Percentiles rank a stretch among this genome's conserved stretches.
These are phyloP conservation scores for Berkeleyomyces basicola DNA, from an alignment of 2,329 filamentous ascomycete genomes.

Conservation along the genomic window DNA sequence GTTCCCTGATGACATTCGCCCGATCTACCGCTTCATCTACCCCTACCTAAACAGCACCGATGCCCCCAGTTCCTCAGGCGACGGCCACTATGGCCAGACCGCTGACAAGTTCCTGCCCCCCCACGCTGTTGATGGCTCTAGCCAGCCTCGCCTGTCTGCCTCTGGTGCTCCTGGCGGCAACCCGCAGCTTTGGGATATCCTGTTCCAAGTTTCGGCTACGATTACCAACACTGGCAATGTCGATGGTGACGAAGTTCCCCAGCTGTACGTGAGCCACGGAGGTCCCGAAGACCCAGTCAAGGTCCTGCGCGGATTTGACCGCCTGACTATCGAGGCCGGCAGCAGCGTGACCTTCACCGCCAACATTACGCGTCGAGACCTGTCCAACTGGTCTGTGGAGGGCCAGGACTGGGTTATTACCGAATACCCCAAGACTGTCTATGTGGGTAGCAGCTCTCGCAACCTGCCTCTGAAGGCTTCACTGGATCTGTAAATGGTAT, in stretches of 20 bases:
- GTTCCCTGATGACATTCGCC: slow-evolving; percentile 43
- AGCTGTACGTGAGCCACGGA: slow-evolving; percentile 68
- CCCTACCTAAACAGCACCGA: slow-evolving; percentile 55
- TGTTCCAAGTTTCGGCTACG: slow-evolving; percentile 50
- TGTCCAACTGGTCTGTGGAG: slow-evolving; percentile 71
- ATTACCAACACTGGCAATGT: slow-evolving; percentile 55
- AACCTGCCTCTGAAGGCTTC: slow-evolving; percentile 31
- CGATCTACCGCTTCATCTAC: slow-evolving; percentile 45
- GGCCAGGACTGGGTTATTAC: slow-evolving; percentile 72
- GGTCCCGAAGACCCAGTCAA: slow-evolving; percentile 52
- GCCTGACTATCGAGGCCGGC: slow-evolving; percentile 54
- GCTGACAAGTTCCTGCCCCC: slow-evolving; percentile 44
- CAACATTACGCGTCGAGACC: slow-evolving; percentile 58
- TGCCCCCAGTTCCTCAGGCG: slow-evolving; percentile 34
- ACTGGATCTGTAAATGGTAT: slow-evolving; percentile 15
- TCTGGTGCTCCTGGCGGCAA: slow-evolving; percentile 46
- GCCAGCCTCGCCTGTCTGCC: slow-evolving; percentile 38
- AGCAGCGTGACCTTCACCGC: slow-evolving; percentile 47
- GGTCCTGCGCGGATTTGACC: slow-evolving; percentile 66
- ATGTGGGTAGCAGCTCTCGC: slow-evolving; percentile 38
- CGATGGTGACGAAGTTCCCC: slow-evolving; percentile 53
- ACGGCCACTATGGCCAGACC: slow-evolving; percentile 42
- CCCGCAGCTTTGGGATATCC: slow-evolving; percentile 45
- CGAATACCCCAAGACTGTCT: slow-evolving; percentile 34
- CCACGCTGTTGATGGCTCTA: slow-evolving; percentile 34